Evolutionary conservation across 2,329 filamentous ascomycete genomes (phyloP), one percentile per base, ranked within the genome.

Genomic region (Colletotrichum musae): DNA sequence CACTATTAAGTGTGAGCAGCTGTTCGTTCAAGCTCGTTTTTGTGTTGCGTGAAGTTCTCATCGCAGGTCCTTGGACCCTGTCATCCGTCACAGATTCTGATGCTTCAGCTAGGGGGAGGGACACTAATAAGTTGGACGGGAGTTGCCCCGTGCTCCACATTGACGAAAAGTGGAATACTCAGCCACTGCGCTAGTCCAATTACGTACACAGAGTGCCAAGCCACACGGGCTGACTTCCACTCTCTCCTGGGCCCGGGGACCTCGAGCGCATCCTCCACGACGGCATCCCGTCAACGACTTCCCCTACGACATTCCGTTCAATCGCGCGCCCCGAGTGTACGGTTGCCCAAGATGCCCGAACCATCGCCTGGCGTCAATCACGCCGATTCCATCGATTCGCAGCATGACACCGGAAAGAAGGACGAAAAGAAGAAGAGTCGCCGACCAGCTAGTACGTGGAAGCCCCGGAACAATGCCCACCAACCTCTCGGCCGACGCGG

Each of bases 401-500:
- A 87, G 74, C 87, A 90, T 73, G 84, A 84, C 65, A 79, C 82
- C 74, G 79, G 80, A 74, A 85, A 87, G 76, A 78, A 82, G 72
- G 77, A 87, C 87, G 85, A 96, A 83, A 96, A 95, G 86, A 89
- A 92, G 82, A 97, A 97, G 90, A 97, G 90, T 87, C 91, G 93
- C 82, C 92, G 94, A 83, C 95, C 95, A 75, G 94, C 94, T 75
- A 98, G 94, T 97, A 78, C 82, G 86, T 82, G 81, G 80, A 88
- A 78, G 52, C 64, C 68, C 70, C 70, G 64, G 53, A 63, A 67
- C 36, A 16, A 43, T 53, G 47, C 28, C 58, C 36, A 54, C 26
- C 36, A 36, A 45, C 39, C 48, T 12, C 54, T 56, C 58, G 50
- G 59, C 26, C 12, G 53, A 52, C n/a, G 39, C 56, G 69, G 65